Evolutionary conservation across 352 stramenopile genomes (phyloP), one percentile per base, ranked within the genome.

Genomic region (Pythium phragmitis): DNA sequence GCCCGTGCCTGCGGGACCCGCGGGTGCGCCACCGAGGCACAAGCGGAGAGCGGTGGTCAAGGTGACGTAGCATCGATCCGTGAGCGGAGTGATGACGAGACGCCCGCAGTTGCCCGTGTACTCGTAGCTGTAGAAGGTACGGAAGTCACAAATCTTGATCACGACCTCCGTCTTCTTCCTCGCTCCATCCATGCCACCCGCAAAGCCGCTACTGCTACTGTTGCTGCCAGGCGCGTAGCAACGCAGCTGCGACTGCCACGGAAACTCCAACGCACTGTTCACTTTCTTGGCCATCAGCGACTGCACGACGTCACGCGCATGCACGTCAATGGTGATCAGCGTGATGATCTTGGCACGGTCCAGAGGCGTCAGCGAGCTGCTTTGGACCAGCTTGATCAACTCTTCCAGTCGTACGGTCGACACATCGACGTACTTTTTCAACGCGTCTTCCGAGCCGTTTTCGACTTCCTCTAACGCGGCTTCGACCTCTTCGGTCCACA

Each of bases 301-400:
- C 60, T 97, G 86, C 8, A 98, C 85, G 13, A 98, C 92, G 64
- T 99, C 96, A n/a, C 96, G 87, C 34, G 91, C 94, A 62, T 99
- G 96, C 1, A 98, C 96, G 58, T 99, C 96, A 47, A 98, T 93
- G n/a, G 94, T 98, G 66, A 99, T 98, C 21, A 99, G 75, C n/a
- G 93, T 98, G 68, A 98, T 98, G 42, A 98, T 96, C 69, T 98
- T 98, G 36, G 90, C 89, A 1, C 96, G 88, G 48, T 91, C 79
- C 2, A 94, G 59, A 0, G 55, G 59, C 4, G 66, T 69, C 11
- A 94, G 60, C 2, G 85, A 74, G 30, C 95, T 94, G 45, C 51
- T 66, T 39, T 98, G 82, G 8, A 98, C 96, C 6, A 98, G 77
- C 60, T 96, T 89, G 52, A 99, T 98, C 7, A 99, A 80, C 59